These are phyloP conservation scores for Evernia prunastri DNA, from an alignment of 495 filamentous ascomycete genomes.

Conservation along the genomic window DNA sequence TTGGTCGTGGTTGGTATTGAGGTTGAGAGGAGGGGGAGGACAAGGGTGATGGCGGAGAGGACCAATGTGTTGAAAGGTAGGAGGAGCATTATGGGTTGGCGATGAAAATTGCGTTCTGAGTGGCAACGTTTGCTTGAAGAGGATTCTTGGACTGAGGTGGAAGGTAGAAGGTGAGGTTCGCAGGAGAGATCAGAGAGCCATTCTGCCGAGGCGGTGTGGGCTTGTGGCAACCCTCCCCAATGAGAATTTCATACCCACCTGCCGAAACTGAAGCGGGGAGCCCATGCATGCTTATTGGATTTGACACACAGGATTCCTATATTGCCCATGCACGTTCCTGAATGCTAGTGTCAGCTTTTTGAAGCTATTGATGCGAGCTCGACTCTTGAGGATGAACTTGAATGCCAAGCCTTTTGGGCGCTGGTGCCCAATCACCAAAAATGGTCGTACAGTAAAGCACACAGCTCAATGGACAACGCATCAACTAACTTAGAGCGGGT, in stretches of 20 bases:
- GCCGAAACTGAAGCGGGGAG: not conserved
- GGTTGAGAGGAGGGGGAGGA: not conserved
- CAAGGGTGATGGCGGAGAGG: not conserved
- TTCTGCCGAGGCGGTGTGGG: not conserved
- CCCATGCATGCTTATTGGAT: not conserved
- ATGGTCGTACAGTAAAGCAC: conserved; percentile 5
- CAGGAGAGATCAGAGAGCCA: not conserved
- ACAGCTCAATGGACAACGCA: conserved; percentile 15
- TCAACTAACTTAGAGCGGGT: not conserved
- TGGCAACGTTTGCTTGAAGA: not conserved
- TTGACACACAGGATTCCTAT: not conserved
- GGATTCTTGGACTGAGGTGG: not conserved
- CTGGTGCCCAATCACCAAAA: conserved; percentile 20
- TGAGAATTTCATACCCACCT: not conserved
- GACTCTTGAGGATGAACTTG: conserved; percentile 2
- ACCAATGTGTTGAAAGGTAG: not conserved
- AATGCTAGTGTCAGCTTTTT: conserved; percentile 1
- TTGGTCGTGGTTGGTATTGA: conserved; percentile 7
- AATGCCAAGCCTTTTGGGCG: conserved; percentile 19
- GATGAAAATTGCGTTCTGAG: not conserved
- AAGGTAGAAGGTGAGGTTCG: not conserved
- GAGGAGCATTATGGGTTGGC: conserved; percentile 4
- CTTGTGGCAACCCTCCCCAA: not conserved
- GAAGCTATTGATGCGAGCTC: not conserved
- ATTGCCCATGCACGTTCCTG: conserved; percentile 9